Conservation (phyloP, 495 filamentous ascomycete species). For the Emericellopsis terricola region DNA sequence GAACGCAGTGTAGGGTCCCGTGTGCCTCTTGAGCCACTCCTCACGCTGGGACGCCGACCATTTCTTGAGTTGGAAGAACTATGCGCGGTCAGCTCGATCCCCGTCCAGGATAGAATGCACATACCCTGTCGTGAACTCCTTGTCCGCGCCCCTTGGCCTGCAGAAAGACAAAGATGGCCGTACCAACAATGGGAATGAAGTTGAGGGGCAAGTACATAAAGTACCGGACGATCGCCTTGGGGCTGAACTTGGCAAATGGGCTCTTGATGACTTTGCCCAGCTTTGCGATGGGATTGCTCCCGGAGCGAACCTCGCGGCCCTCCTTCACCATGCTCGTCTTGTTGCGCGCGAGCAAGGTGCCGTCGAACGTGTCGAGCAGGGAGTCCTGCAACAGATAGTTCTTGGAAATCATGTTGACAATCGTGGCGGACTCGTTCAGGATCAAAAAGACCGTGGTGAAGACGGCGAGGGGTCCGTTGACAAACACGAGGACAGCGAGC, state of each 20-base stretch:
- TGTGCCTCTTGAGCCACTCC: constrained; percentile 44
- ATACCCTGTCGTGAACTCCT: constrained; percentile 12
- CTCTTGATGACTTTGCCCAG: constrained; percentile 55
- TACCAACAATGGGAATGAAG: constrained; percentile 80
- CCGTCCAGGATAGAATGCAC: too few relatives aligned
- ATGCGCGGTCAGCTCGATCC: too few relatives aligned
- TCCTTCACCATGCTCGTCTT: constrained; percentile 42
- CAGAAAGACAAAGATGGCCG: constrained; percentile 55
- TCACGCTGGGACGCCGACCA: constrained; percentile 44
- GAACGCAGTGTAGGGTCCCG: constrained; percentile 59
- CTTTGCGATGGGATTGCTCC: constrained; percentile 42
- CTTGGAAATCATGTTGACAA: constrained; percentile 56
- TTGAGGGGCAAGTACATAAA: constrained; percentile 79
- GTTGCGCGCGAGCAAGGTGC: constrained; percentile 42
- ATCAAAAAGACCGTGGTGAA: constrained; percentile 60
- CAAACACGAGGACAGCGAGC: constrained; percentile 57
- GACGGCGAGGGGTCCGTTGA: constrained; percentile 72
- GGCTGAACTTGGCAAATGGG: constrained; percentile 49
- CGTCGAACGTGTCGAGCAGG: constrained; percentile 83
- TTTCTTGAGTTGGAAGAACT: constrained; percentile 82
- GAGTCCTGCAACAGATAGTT: constrained; percentile 64
- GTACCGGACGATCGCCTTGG: constrained; percentile 47
- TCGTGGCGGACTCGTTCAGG: constrained; percentile 62
- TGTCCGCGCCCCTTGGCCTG: constrained; percentile 38
- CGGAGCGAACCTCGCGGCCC: constrained; percentile 50